Percentiles rank a stretch among this genome's conserved stretches.
Conservation (phyloP, 2,329 filamentous ascomycete genomes). For the Aspergillus glaucus region DNA sequence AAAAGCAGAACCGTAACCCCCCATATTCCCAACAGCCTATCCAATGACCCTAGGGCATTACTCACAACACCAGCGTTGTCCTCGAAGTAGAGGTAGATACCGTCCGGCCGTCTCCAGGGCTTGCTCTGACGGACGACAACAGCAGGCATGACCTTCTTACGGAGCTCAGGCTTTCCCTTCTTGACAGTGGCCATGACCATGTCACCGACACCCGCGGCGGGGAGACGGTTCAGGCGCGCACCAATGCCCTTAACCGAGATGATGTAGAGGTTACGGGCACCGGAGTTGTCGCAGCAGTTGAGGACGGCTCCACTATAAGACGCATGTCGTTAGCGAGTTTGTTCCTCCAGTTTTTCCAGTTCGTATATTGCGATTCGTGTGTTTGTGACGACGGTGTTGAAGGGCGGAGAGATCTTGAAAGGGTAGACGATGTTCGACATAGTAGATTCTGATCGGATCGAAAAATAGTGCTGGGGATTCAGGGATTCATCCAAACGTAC, state of each 20-base stretch:
- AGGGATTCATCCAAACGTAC: conserved; percentile 56
- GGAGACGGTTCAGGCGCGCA: conserved; percentile 94
- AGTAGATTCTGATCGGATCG: conserved; percentile 1
- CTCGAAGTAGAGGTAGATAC: conserved; percentile 99
- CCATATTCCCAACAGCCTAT: neutral
- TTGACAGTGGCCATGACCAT: conserved; percentile 99
- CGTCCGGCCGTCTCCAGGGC: conserved; percentile 97
- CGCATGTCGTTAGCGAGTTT: conserved; percentile 14
- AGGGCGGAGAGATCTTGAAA: neutral
- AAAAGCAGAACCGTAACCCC: neutral
- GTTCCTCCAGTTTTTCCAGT: conserved; percentile 13
- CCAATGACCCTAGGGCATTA: conserved; percentile 27
- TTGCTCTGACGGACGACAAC: conserved; percentile 98
- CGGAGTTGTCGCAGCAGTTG: conserved; percentile 99
- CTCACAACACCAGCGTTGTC: conserved; percentile 98
- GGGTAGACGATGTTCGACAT: neutral
- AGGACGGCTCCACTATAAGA: conserved; percentile 84
- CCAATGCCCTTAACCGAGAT: conserved; percentile 99
- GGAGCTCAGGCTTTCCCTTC: conserved; percentile 99
- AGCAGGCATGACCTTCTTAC: conserved; percentile 99
- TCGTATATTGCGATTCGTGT: neutral
- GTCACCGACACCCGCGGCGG: conserved; percentile 95
- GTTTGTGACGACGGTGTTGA: neutral
- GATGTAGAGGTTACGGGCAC: conserved; percentile 98
- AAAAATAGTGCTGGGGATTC: neutral